Percentiles rank a stretch among this genome's conserved stretches.
Evolutionary conservation across 306 rosid genomes (phyloP).

Genomic region (Cicer arietinum): DNA sequence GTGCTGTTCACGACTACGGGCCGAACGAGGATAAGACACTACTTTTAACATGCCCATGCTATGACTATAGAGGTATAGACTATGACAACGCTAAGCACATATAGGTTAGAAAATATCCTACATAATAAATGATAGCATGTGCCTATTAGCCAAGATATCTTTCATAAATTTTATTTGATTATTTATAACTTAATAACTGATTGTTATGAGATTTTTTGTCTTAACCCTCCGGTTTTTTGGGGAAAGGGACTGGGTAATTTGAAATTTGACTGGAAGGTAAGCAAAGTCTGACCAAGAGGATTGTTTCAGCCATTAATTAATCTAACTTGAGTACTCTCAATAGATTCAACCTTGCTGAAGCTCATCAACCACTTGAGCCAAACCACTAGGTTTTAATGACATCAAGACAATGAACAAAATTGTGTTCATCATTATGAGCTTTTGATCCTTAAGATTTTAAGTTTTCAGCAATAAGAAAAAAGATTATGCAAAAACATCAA

Average conservation of each 20-base stretch:
- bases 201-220: background rate
- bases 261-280: too few species aligned
- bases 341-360: background rate
- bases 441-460: conserved; percentile 25
- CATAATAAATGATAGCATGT: conserved; percentile 6
- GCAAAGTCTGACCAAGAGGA: background rate
- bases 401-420: conserved; percentile 19
- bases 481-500: conserved; percentile 22
- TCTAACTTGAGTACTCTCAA: background rate
- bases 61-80: background rate
- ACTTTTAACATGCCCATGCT: background rate
- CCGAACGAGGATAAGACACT: background rate
- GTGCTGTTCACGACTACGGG: conserved; percentile 13
- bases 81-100: conserved; percentile 15
- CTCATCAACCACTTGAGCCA: background rate
- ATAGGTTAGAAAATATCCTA: conserved; percentile 11
- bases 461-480: conserved; percentile 9
- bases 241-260: too few species aligned
- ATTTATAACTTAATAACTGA: conserved; percentile 12
- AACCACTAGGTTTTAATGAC: background rate
- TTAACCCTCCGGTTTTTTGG: too few species aligned
- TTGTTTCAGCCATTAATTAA: background rate
- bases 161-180: background rate
- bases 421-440: background rate
- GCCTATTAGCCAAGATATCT: conserved; percentile 21